Conservation (phyloP, 768 basidiomycete genomes). For the Mycena venus region DNA sequence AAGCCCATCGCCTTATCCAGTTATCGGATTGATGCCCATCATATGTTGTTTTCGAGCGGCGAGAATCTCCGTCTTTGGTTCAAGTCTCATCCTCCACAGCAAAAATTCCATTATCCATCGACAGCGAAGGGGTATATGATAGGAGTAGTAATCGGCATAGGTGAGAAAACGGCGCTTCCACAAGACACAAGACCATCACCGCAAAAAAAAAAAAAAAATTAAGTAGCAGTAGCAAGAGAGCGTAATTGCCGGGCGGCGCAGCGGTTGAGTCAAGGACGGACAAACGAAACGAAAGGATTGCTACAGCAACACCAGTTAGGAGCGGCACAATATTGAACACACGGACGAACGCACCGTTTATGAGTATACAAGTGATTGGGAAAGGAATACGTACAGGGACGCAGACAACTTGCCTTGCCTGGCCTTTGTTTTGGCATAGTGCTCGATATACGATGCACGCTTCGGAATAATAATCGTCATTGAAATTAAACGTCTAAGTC, state of each 20-base stretch:
- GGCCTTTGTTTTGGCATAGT: constrained; percentile 15
- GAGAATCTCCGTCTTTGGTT: too few relatives aligned
- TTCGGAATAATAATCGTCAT: background rate
- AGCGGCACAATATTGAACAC: background rate
- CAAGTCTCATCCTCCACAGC: background rate
- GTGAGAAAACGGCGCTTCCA: constrained; percentile 12
- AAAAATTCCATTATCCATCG: constrained; percentile 3
- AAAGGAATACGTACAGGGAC: constrained; percentile 21
- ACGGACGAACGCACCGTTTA: constrained; percentile 24
- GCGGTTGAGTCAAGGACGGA: background rate
- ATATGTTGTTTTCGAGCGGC: too few relatives aligned
- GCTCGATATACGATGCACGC: background rate
- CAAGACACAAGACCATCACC: constrained; percentile 5
- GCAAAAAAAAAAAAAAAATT: background rate
- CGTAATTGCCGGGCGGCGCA: constrained; percentile 19
- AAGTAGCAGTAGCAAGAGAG: constrained; percentile 23
- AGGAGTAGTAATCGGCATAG: constrained; percentile 14
- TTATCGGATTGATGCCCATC: background rate
- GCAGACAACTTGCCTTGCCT: background rate
- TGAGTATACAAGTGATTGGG: constrained; percentile 29
- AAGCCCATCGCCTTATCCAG: constrained; percentile 4
- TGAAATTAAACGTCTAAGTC: constrained; percentile 41
- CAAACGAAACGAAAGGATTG: constrained; percentile 17
- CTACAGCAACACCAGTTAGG: background rate
- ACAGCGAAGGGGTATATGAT: constrained; percentile 18